Percentiles rank a stretch among this genome's conserved stretches.
These are phyloP conservation scores for Vigna hirtella DNA, from an alignment of 306 rosid species.

Conservation along the genomic window DNA sequence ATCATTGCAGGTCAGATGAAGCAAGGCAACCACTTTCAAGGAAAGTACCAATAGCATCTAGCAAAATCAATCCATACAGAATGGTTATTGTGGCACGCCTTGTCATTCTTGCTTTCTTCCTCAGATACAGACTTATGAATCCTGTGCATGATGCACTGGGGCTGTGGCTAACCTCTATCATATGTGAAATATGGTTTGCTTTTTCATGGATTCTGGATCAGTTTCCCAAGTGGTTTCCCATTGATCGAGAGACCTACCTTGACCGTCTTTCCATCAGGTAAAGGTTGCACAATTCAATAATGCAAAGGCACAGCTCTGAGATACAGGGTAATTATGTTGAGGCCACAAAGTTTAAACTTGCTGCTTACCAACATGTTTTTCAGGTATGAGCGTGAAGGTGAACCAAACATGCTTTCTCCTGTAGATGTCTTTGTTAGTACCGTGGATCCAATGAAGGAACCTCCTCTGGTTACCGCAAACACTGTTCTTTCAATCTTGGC, in stretches of 20 bases:
- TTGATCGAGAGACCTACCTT: constrained; percentile 85
- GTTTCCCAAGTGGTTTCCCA: constrained; percentile 91
- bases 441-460: constrained; percentile 95
- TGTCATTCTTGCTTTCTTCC: constrained; percentile 70
- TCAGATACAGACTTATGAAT: constrained; percentile 75
- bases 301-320: not conserved
- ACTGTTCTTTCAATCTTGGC: constrained; percentile 84
- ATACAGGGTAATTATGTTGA: not conserved
- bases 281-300: not conserved
- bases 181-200: constrained; percentile 96
- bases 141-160: constrained; percentile 89
- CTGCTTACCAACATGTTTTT: constrained; percentile 13
- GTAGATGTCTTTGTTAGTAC: constrained; percentile 89
- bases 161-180: constrained; percentile 89
- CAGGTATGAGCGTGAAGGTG: constrained; percentile 79
- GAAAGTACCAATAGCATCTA: constrained; percentile 91
- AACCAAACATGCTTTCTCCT: constrained; percentile 78
- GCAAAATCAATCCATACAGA: constrained; percentile 95
- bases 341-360: not conserved
- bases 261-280: constrained; percentile 88
- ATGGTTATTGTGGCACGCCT: constrained; percentile 93
- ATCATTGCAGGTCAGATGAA: constrained; percentile 79
- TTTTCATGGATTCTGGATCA: constrained; percentile 94
- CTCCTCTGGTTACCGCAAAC: constrained; percentile 85
- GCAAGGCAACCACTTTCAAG: constrained; percentile 95